phyloP scores from a whole-genome alignment of 345 rosid species.

The Eutrema japonicum region DNA sequence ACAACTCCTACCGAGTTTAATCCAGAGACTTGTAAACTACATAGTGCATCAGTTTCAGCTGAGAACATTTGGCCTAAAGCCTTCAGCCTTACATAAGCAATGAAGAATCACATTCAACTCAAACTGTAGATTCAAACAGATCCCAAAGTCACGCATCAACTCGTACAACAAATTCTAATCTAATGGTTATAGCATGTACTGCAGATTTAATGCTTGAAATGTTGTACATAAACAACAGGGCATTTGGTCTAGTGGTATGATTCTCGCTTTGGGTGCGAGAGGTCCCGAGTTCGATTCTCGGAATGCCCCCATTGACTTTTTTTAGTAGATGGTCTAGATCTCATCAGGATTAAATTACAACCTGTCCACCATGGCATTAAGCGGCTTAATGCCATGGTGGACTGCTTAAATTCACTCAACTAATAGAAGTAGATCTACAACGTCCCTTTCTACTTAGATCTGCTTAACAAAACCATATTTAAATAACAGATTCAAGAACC shows the following conservation, averaged over 20 bases:
- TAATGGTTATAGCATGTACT: neutral
- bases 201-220: neutral
- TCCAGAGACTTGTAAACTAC: neutral
- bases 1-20: neutral
- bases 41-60: neutral
- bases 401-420: neutral
- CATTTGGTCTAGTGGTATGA: constrained; percentile 87
- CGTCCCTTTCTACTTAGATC: neutral
- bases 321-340: too few species aligned
- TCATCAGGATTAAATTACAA: neutral
- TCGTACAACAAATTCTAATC: neutral
- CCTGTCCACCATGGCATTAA: neutral
- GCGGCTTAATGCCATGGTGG: too few species aligned
- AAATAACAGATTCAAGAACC: too few species aligned
- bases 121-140: neutral
- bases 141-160: neutral
- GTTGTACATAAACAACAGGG: constrained; percentile 5
- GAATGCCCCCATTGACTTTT: constrained; percentile 54
- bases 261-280: constrained; percentile 92
- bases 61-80: neutral
- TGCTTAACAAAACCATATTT: neutral
- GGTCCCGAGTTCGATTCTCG: constrained; percentile 77
- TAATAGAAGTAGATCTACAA: neutral
- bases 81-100: neutral
- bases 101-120: neutral